Conservation (phyloP, 2,329 filamentous ascomycete genomes). For the Fonsecaea nubica region DNA sequence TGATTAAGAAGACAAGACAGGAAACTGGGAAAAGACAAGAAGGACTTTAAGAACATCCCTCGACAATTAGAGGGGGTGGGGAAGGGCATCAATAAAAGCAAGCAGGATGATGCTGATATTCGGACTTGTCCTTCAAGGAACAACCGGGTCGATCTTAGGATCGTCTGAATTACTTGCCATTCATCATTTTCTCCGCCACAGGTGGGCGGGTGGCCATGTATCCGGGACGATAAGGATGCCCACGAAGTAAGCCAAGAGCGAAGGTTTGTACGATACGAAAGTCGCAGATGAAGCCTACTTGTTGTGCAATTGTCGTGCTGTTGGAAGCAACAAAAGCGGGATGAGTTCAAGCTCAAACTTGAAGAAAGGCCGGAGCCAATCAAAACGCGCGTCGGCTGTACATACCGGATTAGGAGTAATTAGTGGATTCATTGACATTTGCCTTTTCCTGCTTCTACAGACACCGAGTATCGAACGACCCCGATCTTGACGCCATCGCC, state of each 20-base stretch:
- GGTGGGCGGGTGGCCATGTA: not conserved
- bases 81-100: constrained; percentile 3
- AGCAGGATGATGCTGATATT: constrained; percentile 5
- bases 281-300: not conserved
- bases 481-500: not conserved
- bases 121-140: constrained; percentile 11
- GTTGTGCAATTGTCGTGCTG: not conserved
- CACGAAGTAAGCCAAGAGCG: not conserved
- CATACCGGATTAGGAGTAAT: constrained; percentile 1
- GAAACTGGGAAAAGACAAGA: not conserved
- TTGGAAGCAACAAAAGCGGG: not conserved
- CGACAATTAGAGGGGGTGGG: not conserved
- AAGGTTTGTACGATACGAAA: not conserved
- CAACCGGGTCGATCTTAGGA: not conserved
- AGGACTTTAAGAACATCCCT: not conserved
- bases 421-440: not conserved
- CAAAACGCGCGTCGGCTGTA: not conserved
- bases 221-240: constrained; percentile 8
- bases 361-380: not conserved
- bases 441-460: not conserved
- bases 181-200: not conserved
- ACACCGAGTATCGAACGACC: not conserved
- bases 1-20: not conserved
- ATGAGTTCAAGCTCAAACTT: constrained; percentile 9
- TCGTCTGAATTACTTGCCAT: not conserved